Evolutionary conservation across 371 early-diverging fungal genomes (phyloP), one percentile per base, ranked within the genome.

Genomic region (Mucor circinelloides): DNA sequence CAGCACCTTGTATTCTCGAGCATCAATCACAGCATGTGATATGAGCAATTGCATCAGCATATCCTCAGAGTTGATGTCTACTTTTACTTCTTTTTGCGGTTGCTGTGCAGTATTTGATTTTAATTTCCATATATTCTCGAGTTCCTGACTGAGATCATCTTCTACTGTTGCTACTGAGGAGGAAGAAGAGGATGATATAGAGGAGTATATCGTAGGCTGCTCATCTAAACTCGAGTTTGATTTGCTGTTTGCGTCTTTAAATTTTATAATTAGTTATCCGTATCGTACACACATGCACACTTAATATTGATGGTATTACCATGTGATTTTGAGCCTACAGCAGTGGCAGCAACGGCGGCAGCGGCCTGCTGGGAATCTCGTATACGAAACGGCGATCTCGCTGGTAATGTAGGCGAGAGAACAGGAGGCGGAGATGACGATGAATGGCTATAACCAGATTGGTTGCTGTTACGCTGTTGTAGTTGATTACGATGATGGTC

Each of bases 11-110:
- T 85, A 90, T 2, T 84, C 81, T 32, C 78, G 77, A 9, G 90
- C 81, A 69, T 90, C 90, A 31, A 90, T 79, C 6, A 88, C 67
- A 0, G 90, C 89, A 63, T 88, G 89, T 0, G 89, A 88, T 7
- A 88, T 76, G 52, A 87, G 57, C 15, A 88, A 67, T 64, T 90
- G 89, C 42, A 83, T 71, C 27, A 86, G 63, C 71, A 90, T 69
- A 28, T 85, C 88, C 21, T 82, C 83, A 8, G 84, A 79, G 23
- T 63, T 55, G 3, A 79, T 77, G 17, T 81, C 83, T 27, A 52
- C 30, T 68, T 32, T 71, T 2, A 10, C 15, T 12, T 30, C 42
- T 19, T 36, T 60, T 61, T 44, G 58, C 1, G 40, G 19, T 9
- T 44, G 27, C 17, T 52, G 27, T 17, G 28, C 44, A 13, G 59